Conservation (phyloP, 257 asterid species). For the Solanum medicagineum region DNA sequence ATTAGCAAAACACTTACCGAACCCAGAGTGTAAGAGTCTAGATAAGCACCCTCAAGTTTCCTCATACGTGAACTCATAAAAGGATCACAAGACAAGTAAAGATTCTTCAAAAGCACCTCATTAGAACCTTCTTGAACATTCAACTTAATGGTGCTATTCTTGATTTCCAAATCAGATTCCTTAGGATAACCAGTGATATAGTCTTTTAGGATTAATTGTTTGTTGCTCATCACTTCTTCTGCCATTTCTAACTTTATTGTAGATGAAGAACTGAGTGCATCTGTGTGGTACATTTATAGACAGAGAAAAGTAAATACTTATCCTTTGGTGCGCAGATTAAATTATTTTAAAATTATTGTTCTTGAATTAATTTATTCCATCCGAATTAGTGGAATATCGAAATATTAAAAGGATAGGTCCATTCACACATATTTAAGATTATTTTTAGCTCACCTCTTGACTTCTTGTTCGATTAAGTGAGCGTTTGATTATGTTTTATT, state of each 20-base stretch:
- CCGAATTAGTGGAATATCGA: no score
- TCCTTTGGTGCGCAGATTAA: no score
- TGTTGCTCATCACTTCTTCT: background rate
- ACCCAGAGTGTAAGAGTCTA: constrained; percentile 1
- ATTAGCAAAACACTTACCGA: constrained; percentile 2
- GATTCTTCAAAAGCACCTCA: constrained; percentile 32
- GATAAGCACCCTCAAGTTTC: background rate
- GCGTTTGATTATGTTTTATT: no score
- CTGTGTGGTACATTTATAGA: no score
- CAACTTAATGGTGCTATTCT: background rate
- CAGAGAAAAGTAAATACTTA: no score
- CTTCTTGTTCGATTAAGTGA: no score
- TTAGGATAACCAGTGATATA: background rate
- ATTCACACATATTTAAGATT: no score
- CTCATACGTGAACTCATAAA: constrained; percentile 23
- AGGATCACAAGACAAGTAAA: constrained; percentile 43
- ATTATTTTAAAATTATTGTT: no score
- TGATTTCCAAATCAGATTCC: background rate
- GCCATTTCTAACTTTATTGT: background rate
- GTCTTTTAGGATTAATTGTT: background rate
- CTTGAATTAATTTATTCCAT: no score
- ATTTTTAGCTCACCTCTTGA: no score
- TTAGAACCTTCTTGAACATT: constrained; percentile 8
- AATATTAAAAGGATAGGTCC: no score
- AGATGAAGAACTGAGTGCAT: no score